Evolutionary conservation across 495 filamentous ascomycete species (phyloP), one percentile per base, ranked within the genome.

Genomic region (Penicillium longicatenatum): DNA sequence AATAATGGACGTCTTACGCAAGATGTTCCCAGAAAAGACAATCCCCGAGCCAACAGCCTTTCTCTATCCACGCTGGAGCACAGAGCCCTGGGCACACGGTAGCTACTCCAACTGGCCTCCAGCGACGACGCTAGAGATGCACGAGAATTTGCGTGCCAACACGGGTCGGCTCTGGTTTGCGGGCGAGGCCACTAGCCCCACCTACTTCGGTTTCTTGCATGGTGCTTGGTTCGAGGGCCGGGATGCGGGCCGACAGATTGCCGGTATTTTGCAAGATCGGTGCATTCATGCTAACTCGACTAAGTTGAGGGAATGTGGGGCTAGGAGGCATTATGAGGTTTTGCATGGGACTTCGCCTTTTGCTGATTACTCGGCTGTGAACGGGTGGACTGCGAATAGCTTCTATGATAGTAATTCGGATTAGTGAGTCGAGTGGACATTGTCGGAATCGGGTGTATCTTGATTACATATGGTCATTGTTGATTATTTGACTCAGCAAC

Each of bases 41-140:
- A 77, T 91, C 30, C 86, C 88, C 0, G 86, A 89, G 11, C 88
- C 89, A 9, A 82, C 81, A 12, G 83, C 75, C 7, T 89, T 91
- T 70, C 77, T 79, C 59, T 92, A 89, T 58, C 88, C 88, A 2
- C 79, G 88, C 41, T 92, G 89, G 89, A 87, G 77, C 30, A 72
- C 70, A 2, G 79, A 83, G 64, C 82, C 85, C 19, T 89, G 89
- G 84, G 77, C 88, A 4, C 83, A 82, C 49, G 89, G 89, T 10
- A 84, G 80, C 49, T 92, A 91, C 68, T 86, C 83, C 22, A 91
- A 91, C 63, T 92, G 88, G 89, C 89, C 89, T 0, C 72, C 81
- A 1, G 83, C 84, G 6, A 84, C 83, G 39, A 86, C 80, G 0
- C 71, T 89, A 2, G 82, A 89, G 61, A 82, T 77, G 71, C 89